These are phyloP conservation scores for Alloascoidea africana DNA, from an alignment of 805 yeast genomes.

Conservation along the genomic window DNA sequence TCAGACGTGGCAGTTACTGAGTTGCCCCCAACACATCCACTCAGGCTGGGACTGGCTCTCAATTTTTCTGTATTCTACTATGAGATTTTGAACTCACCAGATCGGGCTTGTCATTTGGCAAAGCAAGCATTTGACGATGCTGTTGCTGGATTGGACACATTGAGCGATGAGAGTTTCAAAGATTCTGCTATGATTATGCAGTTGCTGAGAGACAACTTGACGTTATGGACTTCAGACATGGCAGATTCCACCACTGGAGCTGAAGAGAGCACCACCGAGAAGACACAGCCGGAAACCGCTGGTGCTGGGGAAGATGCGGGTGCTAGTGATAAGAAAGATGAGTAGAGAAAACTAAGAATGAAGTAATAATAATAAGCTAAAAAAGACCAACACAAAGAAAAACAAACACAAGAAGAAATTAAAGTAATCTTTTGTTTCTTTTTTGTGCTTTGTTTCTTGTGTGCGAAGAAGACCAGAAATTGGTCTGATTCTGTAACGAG, in stretches of 20 bases:
- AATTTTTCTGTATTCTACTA: slow-evolving; percentile 89
- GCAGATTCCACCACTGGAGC: slow-evolving; percentile 61
- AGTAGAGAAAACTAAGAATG: no score
- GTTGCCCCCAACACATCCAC: slow-evolving; percentile 98
- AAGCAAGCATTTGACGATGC: slow-evolving; percentile 94
- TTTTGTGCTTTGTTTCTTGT: no score
- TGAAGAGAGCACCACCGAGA: no score
- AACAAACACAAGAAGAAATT: no score
- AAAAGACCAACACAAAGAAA: no score
- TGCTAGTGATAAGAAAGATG: no score
- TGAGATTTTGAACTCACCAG: slow-evolving; percentile 87
- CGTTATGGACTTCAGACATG: slow-evolving; percentile 85
- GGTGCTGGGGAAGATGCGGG: no score
- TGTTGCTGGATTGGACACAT: slow-evolving; percentile 85
- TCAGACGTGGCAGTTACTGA: slow-evolving; percentile 97
- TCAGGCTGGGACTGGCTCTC: slow-evolving; percentile 90
- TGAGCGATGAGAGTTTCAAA: slow-evolving; percentile 86
- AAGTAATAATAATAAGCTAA: no score
- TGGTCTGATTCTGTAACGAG: no score
- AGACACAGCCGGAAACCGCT: no score
- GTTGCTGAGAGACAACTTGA: slow-evolving; percentile 82
- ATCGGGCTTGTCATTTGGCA: slow-evolving; percentile 90
- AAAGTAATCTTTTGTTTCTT: no score
- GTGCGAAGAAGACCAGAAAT: no score
- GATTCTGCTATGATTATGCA: slow-evolving; percentile 92